Conservation (phyloP, 1,284 basidiomycete genomes). For the Cutaneotrichosporon dermatis region DNA sequence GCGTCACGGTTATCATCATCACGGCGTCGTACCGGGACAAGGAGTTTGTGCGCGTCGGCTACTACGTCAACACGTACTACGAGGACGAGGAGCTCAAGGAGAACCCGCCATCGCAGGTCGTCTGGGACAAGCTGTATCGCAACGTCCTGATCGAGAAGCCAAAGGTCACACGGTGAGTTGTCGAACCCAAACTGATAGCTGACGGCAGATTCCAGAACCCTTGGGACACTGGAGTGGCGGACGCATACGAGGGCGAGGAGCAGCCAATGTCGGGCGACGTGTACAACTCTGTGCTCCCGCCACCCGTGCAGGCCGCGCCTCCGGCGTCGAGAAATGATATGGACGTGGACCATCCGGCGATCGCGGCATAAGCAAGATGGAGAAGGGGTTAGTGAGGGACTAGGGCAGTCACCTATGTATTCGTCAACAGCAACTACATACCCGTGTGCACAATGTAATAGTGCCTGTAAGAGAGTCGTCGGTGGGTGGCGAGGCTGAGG, state of each 20-base stretch:
- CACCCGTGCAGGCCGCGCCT: conserved; percentile 36
- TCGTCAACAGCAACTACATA: background rate
- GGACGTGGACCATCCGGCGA: conserved; percentile 29
- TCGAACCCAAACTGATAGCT: background rate
- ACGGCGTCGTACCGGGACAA: conserved; percentile 87
- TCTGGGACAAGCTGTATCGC: conserved; percentile 73
- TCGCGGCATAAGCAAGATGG: conserved; percentile 11
- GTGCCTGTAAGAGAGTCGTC: background rate
- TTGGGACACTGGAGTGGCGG: conserved; percentile 31
- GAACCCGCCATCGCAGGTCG: conserved; percentile 62
- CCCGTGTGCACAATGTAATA: conserved; percentile 1
- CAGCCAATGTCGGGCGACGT: conserved; percentile 13
- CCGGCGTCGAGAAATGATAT: conserved; percentile 20
- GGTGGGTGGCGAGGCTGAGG: too few species aligned
- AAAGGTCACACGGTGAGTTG: conserved; percentile 71
- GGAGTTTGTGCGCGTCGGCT: conserved; percentile 97
- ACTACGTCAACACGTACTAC: conserved; percentile 99
- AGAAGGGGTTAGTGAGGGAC: background rate
- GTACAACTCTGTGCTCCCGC: conserved; percentile 35
- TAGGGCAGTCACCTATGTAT: conserved; percentile 2
- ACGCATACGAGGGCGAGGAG: conserved; percentile 10
- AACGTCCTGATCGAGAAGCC: conserved; percentile 86
- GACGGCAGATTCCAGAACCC: conserved; percentile 43
- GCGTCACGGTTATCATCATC: conserved; percentile 88
- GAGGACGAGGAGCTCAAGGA: conserved; percentile 86